Evolutionary conservation across 306 rosid species (phyloP).

Genomic region (Morella rubra): DNA sequence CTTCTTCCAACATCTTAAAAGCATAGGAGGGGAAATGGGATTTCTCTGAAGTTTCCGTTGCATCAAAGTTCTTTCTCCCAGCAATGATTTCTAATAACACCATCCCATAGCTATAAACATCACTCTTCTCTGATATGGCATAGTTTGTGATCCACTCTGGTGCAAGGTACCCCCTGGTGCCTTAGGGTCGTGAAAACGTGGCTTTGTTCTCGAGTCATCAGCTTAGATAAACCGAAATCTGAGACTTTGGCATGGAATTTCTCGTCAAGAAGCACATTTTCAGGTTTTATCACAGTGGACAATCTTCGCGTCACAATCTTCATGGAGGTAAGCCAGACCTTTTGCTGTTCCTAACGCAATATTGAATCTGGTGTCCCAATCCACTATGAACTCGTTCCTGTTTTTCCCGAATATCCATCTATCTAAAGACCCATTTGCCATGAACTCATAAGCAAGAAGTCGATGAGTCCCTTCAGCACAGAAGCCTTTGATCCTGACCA

Average conservation of each 20-base stretch:
- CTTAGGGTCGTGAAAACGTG: conserved; percentile 88
- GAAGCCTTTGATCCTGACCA: conserved; percentile 79
- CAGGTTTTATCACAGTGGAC: conserved; percentile 92
- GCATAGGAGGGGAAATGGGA: conserved; percentile 78
- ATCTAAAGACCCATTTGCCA: conserved; percentile 86
- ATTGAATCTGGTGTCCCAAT: conserved; percentile 75
- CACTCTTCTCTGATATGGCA: conserved; percentile 93
- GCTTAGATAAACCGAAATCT: conserved; percentile 86
- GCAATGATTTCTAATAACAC: conserved; percentile 78
- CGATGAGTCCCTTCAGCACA: conserved; percentile 81
- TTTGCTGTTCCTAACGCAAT: conserved; percentile 91
- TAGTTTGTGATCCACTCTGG: conserved; percentile 97
- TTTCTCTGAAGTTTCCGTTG: conserved; percentile 58
- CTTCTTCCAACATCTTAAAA: conserved; percentile 86
- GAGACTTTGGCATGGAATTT: conserved; percentile 79
- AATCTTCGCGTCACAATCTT: conserved; percentile 86
- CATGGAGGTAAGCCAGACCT: conserved; percentile 86
- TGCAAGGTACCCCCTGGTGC: conserved; percentile 88
- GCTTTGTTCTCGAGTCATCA: conserved; percentile 84
- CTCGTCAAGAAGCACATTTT: conserved; percentile 82
- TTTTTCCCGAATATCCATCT: conserved; percentile 79
- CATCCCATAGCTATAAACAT: conserved; percentile 91
- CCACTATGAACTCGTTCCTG: conserved; percentile 47
- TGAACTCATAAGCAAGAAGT: conserved; percentile 81
- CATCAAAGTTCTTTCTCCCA: conserved; percentile 80